Conservation (phyloP, 2,329 filamentous ascomycete species). For the Penicillium occitanis region DNA sequence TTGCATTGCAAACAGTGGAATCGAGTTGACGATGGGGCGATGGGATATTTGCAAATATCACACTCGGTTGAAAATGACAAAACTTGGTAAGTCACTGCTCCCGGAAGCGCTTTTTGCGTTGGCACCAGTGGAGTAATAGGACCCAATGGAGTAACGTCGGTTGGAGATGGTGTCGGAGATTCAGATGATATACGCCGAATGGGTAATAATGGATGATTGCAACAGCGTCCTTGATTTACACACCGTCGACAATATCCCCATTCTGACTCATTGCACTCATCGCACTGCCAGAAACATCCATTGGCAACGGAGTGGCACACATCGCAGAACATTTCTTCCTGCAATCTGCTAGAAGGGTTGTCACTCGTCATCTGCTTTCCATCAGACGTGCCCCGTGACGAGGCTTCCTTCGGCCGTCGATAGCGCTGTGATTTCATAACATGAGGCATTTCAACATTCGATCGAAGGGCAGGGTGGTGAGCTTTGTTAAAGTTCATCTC, state of each 20-base stretch:
- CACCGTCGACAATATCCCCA: constrained; percentile 93
- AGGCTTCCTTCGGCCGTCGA: constrained; percentile 30
- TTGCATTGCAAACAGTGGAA: constrained; percentile 80
- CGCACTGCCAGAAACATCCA: constrained; percentile 86
- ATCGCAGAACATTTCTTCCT: constrained; percentile 82
- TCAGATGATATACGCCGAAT: constrained; percentile 58
- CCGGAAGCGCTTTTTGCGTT: constrained; percentile 40
- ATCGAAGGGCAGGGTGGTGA: constrained; percentile 42
- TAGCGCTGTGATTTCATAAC: constrained; percentile 46
- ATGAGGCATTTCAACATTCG: constrained; percentile 52
- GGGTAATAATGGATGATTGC: constrained; percentile 77
- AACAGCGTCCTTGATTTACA: constrained; percentile 77
- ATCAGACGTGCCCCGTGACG: constrained; percentile 38
- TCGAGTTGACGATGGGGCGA: constrained; percentile 66
- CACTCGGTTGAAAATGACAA: constrained; percentile 74
- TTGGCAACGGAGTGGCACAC: constrained; percentile 72
- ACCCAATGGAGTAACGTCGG: constrained; percentile 25
- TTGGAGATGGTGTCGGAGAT: constrained; percentile 24
- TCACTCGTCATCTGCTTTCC: constrained; percentile 59
- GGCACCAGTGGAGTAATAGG: constrained; percentile 30
- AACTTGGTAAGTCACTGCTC: constrained; percentile 59
- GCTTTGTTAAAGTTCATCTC: constrained; percentile 63
- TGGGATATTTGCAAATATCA: constrained; percentile 72
- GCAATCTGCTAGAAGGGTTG: constrained; percentile 65
- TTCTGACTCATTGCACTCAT: constrained; percentile 82